Base-by-base conservation (phyloP, 2,329 filamentous ascomycete species). In the Dryadomyces quercus-mongolicae region DNA sequence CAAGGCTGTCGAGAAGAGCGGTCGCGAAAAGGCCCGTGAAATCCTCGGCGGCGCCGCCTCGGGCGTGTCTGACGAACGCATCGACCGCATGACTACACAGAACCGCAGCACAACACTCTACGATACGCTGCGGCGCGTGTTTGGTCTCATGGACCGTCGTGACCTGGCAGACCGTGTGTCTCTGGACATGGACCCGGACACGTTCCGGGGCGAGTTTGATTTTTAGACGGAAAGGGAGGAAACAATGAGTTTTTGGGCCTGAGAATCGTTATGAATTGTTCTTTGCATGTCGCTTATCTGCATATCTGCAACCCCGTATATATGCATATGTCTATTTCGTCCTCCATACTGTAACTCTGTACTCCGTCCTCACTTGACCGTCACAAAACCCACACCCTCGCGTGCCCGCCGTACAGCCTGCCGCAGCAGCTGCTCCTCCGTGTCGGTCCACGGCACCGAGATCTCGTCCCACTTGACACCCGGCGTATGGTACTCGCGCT, bases 31-130 rank as follows among this genome's bases (percentile, higher is more conserved):
- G 68, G 92, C 89, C 3, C 77, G 87, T 54, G 88, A 96, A 71
- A 83, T 95, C 15, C 77, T 95, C 1, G 85, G 84, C 53, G 78
- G 72, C 12, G 73, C 71, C 12, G 73, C 71, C 42, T 72, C 68
- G 12, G 67, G 67, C 12, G 72, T 71, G 10, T 68, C 66, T 22
- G 90, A 96, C 63, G 82, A 80, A 55, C 82, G 88, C 60, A 75
- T 96, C 20, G 88, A 95, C 65, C 79, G 86, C 57, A 90, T 95
- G 84, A 85, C 94, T 54, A 85, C 85, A 52, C 92, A 97, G 74
- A 98, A 98, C 70, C 84, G 94, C 67, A 95, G 89, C 74, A 96
- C 91, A 51, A 98, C 96, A 64, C 73, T 98, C 56, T 95, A 95
- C 68, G 94, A 98, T 68, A 98, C 94, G 13, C 73, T 98, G 58